Percentiles rank a stretch among this genome's conserved stretches.
Evolutionary conservation across 306 rosid genomes (phyloP).

Genomic region (Fragaria iinumae): DNA sequence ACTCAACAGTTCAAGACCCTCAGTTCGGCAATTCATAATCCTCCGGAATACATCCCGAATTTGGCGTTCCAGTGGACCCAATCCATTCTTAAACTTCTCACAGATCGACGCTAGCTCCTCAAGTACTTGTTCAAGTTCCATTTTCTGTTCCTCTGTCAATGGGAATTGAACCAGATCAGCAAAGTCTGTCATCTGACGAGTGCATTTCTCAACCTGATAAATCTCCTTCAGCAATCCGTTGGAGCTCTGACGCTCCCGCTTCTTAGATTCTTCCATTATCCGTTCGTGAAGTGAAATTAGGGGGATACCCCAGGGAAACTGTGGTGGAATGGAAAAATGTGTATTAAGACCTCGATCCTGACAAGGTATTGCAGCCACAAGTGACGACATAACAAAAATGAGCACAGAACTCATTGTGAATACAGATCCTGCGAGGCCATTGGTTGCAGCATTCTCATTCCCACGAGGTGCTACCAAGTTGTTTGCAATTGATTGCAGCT

Average conservation of each 20-base stretch:
- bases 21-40: constrained; percentile 72
- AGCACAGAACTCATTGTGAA: constrained; percentile 75
- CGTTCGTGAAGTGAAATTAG: constrained; percentile 58
- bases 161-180: constrained; percentile 78
- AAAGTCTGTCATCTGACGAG: constrained; percentile 66
- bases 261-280: constrained; percentile 76
- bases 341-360: constrained; percentile 74
- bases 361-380: constrained; percentile 93
- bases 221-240: constrained; percentile 85
- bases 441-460: constrained; percentile 57
- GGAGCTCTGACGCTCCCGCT: constrained; percentile 69
- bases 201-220: constrained; percentile 60
- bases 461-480: constrained; percentile 75
- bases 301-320: constrained; percentile 63
- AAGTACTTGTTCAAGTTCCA: constrained; percentile 55
- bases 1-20: constrained; percentile 70
- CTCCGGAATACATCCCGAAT: constrained; percentile 72
- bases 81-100: constrained; percentile 49
- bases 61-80: constrained; percentile 80
- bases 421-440: constrained; percentile 60
- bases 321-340: constrained; percentile 67
- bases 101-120: constrained; percentile 53
- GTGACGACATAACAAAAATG: constrained; percentile 65
- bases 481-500: constrained; percentile 74
- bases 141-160: constrained; percentile 56